Conservation (phyloP, 2,329 filamentous ascomycete genomes). For the Ophiostoma fasciatum region DNA sequence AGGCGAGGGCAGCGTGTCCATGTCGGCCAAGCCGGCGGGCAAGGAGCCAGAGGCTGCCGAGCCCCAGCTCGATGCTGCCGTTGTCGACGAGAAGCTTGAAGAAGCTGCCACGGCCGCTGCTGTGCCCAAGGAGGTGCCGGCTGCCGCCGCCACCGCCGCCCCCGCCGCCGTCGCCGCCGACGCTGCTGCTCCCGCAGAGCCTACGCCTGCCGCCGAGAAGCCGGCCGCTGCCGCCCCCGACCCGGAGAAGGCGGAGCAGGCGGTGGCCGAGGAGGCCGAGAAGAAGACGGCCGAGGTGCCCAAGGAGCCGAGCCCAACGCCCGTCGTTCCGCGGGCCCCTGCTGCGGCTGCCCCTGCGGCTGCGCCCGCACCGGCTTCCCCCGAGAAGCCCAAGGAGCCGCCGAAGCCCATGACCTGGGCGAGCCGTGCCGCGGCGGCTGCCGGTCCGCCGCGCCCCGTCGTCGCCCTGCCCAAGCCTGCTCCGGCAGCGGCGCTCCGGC, state of each 20-base stretch:
- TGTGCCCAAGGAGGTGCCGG: constrained; percentile 17
- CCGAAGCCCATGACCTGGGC: constrained; percentile 63
- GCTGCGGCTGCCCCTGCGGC: constrained; percentile 34
- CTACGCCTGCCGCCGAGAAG: constrained; percentile 13
- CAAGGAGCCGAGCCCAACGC: constrained; percentile 43
- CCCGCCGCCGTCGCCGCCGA: constrained; percentile 19
- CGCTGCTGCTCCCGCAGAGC: constrained; percentile 19
- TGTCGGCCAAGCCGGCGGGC: constrained; percentile 19
- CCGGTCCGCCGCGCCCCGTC: constrained; percentile 34
- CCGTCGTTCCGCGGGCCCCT: constrained; percentile 30
- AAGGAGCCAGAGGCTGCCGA: constrained; percentile 33
- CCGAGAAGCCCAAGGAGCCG: constrained; percentile 31
- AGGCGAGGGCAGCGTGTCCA: too few relatives aligned
- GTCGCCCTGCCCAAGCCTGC: constrained; percentile 44
- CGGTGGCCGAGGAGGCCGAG: constrained; percentile 38
- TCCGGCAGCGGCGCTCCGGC: constrained; percentile 15
- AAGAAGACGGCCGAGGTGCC: constrained; percentile 53
- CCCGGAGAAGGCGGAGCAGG: constrained; percentile 34
- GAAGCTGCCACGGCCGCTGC: constrained; percentile 30
- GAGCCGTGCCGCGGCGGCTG: constrained; percentile 47
- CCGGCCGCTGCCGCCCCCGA: constrained; percentile 20
- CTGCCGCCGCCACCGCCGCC: constrained; percentile 24
- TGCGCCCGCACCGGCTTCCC: constrained; percentile 26
- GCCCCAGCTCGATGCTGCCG: constrained; percentile 27
- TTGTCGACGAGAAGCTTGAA: constrained; percentile 65